A percentile compares a stretch with the other conserved stretches of the same genome.
Evolutionary conservation across 1,139 yeast species (phyloP).

Genomic region (Scheffersomyces titani): DNA sequence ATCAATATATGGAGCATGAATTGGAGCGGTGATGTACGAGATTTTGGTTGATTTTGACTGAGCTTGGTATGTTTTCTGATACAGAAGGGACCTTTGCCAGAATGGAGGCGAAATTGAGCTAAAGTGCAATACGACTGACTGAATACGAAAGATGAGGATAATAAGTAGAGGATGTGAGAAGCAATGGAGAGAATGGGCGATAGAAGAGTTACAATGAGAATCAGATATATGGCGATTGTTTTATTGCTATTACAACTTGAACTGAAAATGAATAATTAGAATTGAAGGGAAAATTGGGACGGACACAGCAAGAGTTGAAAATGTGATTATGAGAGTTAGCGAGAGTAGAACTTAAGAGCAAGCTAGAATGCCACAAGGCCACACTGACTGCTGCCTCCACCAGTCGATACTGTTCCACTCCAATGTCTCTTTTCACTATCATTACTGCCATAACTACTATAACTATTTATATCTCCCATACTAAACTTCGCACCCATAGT

Average conservation of each 20-base stretch:
- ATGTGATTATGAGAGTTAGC: background rate
- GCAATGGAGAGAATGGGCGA: background rate
- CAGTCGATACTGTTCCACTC: background rate
- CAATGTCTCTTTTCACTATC: background rate
- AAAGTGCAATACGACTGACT: background rate
- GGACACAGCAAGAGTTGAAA: background rate
- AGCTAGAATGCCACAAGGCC: background rate
- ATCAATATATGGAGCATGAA: background rate
- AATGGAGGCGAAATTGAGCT: background rate
- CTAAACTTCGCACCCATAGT: background rate
- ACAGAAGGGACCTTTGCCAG: background rate
- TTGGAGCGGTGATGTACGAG: background rate
- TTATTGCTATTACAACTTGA: background rate
- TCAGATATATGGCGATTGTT: background rate
- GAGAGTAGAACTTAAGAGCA: background rate
- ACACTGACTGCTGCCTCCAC: too few relatives aligned
- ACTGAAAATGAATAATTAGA: background rate
- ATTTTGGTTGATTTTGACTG: background rate
- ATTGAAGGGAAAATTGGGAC: background rate
- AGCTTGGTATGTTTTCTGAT: background rate
- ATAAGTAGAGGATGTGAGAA: background rate
- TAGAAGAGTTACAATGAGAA: background rate
- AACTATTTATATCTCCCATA: background rate
- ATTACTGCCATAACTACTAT: background rate
- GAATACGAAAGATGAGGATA: background rate